Conservation (phyloP, 129 eudicot species). For the Artemisia argyi region DNA sequence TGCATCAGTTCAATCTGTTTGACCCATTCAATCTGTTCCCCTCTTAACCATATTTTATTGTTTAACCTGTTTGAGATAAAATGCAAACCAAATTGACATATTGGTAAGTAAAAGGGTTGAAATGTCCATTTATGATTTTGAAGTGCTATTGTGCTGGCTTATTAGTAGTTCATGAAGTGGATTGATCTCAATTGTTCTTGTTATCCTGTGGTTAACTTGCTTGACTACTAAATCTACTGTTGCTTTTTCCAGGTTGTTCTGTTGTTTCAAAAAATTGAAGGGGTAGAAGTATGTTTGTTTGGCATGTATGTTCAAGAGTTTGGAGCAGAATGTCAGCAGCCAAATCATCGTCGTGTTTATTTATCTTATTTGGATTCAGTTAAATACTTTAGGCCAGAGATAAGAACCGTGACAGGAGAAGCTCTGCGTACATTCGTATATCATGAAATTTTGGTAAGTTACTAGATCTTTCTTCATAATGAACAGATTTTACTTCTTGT, state of each 20-base stretch:
- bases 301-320: constrained; percentile 99
- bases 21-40: no score
- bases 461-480: not conserved
- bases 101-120: no score
- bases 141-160: constrained; percentile 3
- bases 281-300: constrained; percentile 97
- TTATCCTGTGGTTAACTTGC: not conserved
- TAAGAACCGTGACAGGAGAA: constrained; percentile 87
- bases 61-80: no score
- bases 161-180: constrained; percentile 14
- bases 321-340: constrained; percentile 91
- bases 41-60: no score
- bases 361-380: constrained; percentile 96
- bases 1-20: no score
- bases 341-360: constrained; percentile 97
- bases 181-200: not conserved
- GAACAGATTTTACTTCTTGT: not conserved
- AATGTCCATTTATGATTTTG: not conserved
- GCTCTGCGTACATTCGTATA: constrained; percentile 97
- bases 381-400: constrained; percentile 92
- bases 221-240: constrained; percentile 12
- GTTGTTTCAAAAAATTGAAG: constrained; percentile 95
- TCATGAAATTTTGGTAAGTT: constrained; percentile 92
- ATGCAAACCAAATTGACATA: no score
- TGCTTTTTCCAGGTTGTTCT: constrained; percentile 67